Conservation (phyloP, 768 basidiomycete genomes). For the Pholiota conissans region DNA sequence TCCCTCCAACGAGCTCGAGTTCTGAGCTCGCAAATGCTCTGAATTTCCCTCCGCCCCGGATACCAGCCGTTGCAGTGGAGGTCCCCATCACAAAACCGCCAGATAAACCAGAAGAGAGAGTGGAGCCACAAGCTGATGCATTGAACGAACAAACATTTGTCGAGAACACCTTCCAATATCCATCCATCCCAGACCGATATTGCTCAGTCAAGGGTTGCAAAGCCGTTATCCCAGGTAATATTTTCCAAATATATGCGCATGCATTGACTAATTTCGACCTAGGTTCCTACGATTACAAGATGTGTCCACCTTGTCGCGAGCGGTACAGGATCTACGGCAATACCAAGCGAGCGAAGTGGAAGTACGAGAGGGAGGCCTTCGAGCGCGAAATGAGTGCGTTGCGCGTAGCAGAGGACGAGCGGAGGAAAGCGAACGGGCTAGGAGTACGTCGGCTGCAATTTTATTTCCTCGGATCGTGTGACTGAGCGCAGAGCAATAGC, state of each 20-base stretch:
- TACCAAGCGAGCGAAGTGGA: constrained; percentile 57
- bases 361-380: constrained; percentile 41
- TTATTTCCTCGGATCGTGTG: neutral
- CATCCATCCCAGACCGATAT: constrained; percentile 26
- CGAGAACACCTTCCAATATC: neutral
- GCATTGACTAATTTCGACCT: neutral
- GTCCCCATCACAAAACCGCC: neutral
- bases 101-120: neutral
- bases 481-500: constrained; percentile 20
- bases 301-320: constrained; percentile 47
- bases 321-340: constrained; percentile 53
- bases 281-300: constrained; percentile 38
- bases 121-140: neutral
- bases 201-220: constrained; percentile 62
- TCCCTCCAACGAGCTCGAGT: constrained; percentile 32
- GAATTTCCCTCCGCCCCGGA: constrained; percentile 30
- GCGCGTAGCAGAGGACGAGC: constrained; percentile 37
- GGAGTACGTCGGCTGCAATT: constrained; percentile 25
- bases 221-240: constrained; percentile 37
- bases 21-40: constrained; percentile 53
- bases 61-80: neutral
- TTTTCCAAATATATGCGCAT: constrained; percentile 22
- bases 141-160: neutral
- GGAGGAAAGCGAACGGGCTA: constrained; percentile 33
- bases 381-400: constrained; percentile 39